Evolutionary conservation across 1,139 yeast species (phyloP), one percentile per base, ranked within the genome.

Genomic region (Pichia sp.): DNA sequence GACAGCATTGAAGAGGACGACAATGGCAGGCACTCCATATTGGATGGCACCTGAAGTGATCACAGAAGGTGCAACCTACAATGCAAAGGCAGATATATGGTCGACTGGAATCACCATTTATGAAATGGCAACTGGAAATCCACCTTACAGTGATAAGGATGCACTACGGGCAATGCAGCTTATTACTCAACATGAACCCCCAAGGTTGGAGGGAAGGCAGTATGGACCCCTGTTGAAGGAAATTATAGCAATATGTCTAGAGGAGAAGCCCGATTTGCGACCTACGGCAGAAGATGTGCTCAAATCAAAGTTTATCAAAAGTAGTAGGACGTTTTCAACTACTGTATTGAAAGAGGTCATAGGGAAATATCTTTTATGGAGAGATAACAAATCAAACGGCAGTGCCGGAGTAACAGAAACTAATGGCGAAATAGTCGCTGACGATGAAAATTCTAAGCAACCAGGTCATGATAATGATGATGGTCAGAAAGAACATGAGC

Each of bases 31-130:
- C 6, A 93, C 99, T 0, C 98, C 98, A 0, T 93, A 88, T 58
- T 93, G 99, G 99, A 93, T 93, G 99, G 98, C 98, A 0, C 98
- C 98, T 0, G 98, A 91, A 58, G 98, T 91, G 19, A 91, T 91
- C 30, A 74, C 88, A 55, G 97, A 91, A 56, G 98, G 98, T 22
- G 56, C 58, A 9, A 49, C 53, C 8, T 94, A 93, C 58, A 80
- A 87, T 47, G 83, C 72, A 52, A 76, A 84, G 50, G 96, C 98
- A 1, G 98, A 93, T 56, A 76, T 91, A 5, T 93, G 98, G 98
- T 86, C 96, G 0, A 60, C 91, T 35, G 99, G 99, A 14, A 85
- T 93, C 40, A 91, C 98, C 0, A 68, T 87, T 8, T 93, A 79
- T 60, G 99, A 93, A 60, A 80, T 91, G 42, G 94, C 96, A 12